Evolutionary conservation across 2,329 filamentous ascomycete genomes (phyloP), one percentile per base, ranked within the genome.

Genomic region (Cryphonectria japonica): DNA sequence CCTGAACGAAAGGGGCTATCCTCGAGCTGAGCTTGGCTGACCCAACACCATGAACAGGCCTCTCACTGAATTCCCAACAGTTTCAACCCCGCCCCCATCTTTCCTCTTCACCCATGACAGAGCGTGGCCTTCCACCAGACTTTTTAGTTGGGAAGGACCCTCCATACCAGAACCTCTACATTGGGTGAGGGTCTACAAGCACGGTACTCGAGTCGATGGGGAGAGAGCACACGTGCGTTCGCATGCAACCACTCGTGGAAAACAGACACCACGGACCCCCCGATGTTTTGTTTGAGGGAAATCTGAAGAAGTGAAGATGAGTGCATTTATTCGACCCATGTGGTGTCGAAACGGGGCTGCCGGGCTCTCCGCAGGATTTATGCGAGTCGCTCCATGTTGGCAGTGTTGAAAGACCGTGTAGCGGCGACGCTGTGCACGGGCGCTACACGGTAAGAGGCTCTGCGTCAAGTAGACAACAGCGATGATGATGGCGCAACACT

Each of bases 151-250:
- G 22, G 22, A 13, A 54, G 50, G 7, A 54, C n/a, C 22, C 50
- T 11, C 16, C 19, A 19, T 37, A 22, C 43, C 43, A 65, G 34
- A 37, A 52, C 67, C 34, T 63, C 69, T 46, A 59, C 46, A 34
- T 26, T 8, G 11, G 14, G 32, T 54, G 19, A 22, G 14, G 32
- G 43, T 16, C 4, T 26, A 37, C 52, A 46, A 64, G 6, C 69
- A 41, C 50, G 57, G 19, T 14, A 26, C 69, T 46, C 63, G 43
- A 59, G 65, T 59, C 65, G 59, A 67, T 43, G 63, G 52, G 43
- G 65, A 63, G 43, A 39, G 8, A 66, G 39, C 39, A 61, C 26
- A 64, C 64, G 66, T 32, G 46, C 46, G 46, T 11, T 43, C 60
- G 59, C 65, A 59, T 46, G 66, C 69, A 52, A 34, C 3, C 59